Evolutionary conservation across 371 early-diverging fungal species (phyloP).

Genomic region (Mucor racemosus): DNA sequence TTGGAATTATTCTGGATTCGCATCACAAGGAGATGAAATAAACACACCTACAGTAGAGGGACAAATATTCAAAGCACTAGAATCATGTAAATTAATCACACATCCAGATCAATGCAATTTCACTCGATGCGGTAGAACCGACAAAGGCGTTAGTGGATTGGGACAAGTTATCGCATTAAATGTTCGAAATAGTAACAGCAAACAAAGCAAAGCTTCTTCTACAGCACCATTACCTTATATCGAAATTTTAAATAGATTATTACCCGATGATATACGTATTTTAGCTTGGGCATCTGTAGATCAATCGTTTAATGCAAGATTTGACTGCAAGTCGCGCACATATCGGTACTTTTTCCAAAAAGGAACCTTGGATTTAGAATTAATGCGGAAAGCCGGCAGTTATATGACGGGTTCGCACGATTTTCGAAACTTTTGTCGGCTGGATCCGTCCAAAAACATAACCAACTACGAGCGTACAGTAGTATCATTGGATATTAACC

Average conservation of each 20-base stretch:
- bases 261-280: slow-evolving; percentile 92
- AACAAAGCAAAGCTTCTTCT: slow-evolving; percentile 10
- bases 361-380: slow-evolving; percentile 59
- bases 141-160: slow-evolving; percentile 93
- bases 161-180: slow-evolving; percentile 89
- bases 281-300: slow-evolving; percentile 91
- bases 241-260: slow-evolving; percentile 79
- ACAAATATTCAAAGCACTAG: slow-evolving; percentile 79
- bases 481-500: slow-evolving; percentile 64
- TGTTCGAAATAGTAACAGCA: slow-evolving; percentile 64
- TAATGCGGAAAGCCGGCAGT: slow-evolving; percentile 79
- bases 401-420: slow-evolving; percentile 85
- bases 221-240: slow-evolving; percentile 68
- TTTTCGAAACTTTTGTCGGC: slow-evolving; percentile 93
- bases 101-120: slow-evolving; percentile 63
- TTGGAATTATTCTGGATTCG: slow-evolving; percentile 91
- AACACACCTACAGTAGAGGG: slow-evolving; percentile 81
- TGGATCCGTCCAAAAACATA: slow-evolving; percentile 85
- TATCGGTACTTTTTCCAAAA: slow-evolving; percentile 94
- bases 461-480: slow-evolving; percentile 77
- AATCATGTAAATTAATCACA: slow-evolving; percentile 72
- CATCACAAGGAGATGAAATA: slow-evolving; percentile 61
- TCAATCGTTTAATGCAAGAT: slow-evolving; percentile 85
- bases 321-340: slow-evolving; percentile 82
- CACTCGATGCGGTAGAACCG: slow-evolving; percentile 92